phyloP scores from a whole-genome alignment of 768 basidiomycete species.

The Tylopilus balloui region DNA sequence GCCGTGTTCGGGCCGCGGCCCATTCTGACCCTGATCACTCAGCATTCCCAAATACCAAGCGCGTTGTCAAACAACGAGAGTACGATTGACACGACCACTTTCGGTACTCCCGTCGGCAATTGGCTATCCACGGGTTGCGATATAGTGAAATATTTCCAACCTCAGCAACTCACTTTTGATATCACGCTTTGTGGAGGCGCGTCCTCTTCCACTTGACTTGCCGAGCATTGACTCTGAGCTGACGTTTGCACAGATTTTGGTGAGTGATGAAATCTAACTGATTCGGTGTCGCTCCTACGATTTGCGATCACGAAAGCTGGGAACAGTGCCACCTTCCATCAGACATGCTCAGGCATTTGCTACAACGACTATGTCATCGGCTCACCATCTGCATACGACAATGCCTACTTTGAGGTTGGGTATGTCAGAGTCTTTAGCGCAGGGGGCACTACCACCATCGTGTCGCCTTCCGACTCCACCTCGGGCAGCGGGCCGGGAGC shows the following conservation, averaged over 20 bases:
- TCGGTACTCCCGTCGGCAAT: slow-evolving; percentile 67
- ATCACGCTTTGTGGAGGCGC: slow-evolving; percentile 66
- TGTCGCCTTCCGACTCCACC: slow-evolving; percentile 22
- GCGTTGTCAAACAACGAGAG: slow-evolving; percentile 45
- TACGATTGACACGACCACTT: slow-evolving; percentile 48
- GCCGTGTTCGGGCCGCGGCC: background rate
- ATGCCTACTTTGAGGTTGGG: slow-evolving; percentile 70
- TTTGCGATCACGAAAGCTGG: slow-evolving; percentile 43
- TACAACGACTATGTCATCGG: slow-evolving; percentile 70
- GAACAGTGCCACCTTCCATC: slow-evolving; percentile 43
- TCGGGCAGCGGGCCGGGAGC: slow-evolving; percentile 16
- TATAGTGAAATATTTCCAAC: slow-evolving; percentile 49
- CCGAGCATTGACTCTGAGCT: slow-evolving; percentile 18
- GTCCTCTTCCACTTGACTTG: slow-evolving; percentile 23
- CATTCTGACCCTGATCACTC: slow-evolving; percentile 1
- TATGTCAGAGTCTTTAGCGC: slow-evolving; percentile 49
- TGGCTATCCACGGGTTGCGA: slow-evolving; percentile 58
- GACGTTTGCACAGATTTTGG: slow-evolving; percentile 27
- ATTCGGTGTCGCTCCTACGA: slow-evolving; percentile 5
- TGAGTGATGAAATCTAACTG: slow-evolving; percentile 13
- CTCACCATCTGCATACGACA: slow-evolving; percentile 53
- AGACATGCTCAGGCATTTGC: slow-evolving; percentile 63
- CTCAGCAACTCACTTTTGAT: slow-evolving; percentile 67
- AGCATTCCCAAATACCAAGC: slow-evolving; percentile 42
- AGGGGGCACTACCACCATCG: slow-evolving; percentile 26